These are phyloP conservation scores for Scleroderma citrinum DNA, from an alignment of 768 basidiomycete genomes.

Conservation along the genomic window DNA sequence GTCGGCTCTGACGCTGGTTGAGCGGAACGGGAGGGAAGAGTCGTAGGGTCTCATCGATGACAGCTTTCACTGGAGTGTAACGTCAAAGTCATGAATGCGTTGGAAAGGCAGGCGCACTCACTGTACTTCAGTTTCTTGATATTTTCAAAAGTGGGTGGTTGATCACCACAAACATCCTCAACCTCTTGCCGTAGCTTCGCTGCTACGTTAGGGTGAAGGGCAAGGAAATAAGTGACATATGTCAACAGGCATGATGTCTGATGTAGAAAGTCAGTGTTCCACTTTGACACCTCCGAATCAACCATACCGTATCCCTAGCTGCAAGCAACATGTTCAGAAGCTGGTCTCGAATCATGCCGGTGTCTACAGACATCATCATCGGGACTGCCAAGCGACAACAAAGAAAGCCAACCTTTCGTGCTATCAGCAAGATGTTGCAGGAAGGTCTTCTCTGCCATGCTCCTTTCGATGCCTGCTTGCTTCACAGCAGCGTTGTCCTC, in stretches of 20 bases:
- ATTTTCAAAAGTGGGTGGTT: slow-evolving; percentile 47
- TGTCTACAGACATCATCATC: slow-evolving; percentile 39
- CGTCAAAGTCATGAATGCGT: slow-evolving; percentile 3
- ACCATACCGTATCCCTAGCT: slow-evolving; percentile 66
- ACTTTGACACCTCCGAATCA: not conserved
- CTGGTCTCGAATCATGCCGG: slow-evolving; percentile 65
- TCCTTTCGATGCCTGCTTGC: slow-evolving; percentile 32
- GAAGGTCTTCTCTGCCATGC: slow-evolving; percentile 53
- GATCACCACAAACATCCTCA: slow-evolving; percentile 46
- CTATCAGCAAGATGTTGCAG: slow-evolving; percentile 61
- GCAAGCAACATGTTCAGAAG: slow-evolving; percentile 73
- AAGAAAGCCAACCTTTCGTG: slow-evolving; percentile 46
- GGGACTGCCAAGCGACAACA: not conserved
- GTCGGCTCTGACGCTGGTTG: slow-evolving; percentile 57
- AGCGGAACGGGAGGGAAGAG: slow-evolving; percentile 77
- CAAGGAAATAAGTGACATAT: slow-evolving; percentile 64
- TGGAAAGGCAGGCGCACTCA: slow-evolving; percentile 28
- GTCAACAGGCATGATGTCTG: slow-evolving; percentile 69
- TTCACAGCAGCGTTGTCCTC: slow-evolving; percentile 37
- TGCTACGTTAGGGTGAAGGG: slow-evolving; percentile 54
- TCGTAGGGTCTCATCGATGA: slow-evolving; percentile 73
- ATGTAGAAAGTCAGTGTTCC: slow-evolving; percentile 2
- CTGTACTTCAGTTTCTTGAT: slow-evolving; percentile 63
- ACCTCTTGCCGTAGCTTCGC: slow-evolving; percentile 55
- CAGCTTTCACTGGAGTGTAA: slow-evolving; percentile 52